Conservation (phyloP, 2,329 filamentous ascomycete genomes). For the Byssothecium circinans region DNA sequence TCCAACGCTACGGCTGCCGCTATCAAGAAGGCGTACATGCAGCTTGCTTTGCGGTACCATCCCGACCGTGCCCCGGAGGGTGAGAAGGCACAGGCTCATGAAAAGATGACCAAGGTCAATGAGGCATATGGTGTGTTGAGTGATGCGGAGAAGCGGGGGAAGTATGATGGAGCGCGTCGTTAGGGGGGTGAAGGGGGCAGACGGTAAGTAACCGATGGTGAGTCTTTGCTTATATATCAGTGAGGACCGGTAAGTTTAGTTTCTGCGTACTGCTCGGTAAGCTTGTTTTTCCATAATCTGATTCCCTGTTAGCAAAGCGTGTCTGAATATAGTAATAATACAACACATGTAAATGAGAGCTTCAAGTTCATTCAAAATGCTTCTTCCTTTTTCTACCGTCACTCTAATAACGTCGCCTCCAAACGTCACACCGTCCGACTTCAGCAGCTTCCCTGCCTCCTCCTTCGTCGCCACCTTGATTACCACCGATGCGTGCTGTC, state of each 20-base stretch:
- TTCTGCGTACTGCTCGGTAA: too few species aligned
- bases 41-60: constrained; percentile 90
- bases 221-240: too few species aligned
- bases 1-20: constrained; percentile 74
- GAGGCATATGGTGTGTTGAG: constrained; percentile 16
- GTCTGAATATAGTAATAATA: too few species aligned
- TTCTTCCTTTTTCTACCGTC: too few species aligned
- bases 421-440: constrained; percentile 12
- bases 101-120: constrained; percentile 21
- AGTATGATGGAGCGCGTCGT: constrained; percentile 17
- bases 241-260: too few species aligned
- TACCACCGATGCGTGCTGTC: constrained; percentile 11
- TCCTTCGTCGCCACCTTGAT: constrained; percentile 14
- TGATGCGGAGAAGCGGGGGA: constrained; percentile 5
- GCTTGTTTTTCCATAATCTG: too few species aligned
- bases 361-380: too few species aligned
- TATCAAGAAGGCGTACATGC: constrained; percentile 96
- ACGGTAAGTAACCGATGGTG: too few species aligned
- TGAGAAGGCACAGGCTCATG: constrained; percentile 17
- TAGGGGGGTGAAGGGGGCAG: too few species aligned
- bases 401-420: too few species aligned
- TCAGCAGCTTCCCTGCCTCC: constrained; percentile 14
- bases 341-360: too few species aligned
- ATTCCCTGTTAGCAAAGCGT: too few species aligned
- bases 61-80: constrained; percentile 61